These are phyloP conservation scores for Pseudocercospora eumusae DNA, from an alignment of 2,329 filamentous ascomycete genomes.

Conservation along the genomic window DNA sequence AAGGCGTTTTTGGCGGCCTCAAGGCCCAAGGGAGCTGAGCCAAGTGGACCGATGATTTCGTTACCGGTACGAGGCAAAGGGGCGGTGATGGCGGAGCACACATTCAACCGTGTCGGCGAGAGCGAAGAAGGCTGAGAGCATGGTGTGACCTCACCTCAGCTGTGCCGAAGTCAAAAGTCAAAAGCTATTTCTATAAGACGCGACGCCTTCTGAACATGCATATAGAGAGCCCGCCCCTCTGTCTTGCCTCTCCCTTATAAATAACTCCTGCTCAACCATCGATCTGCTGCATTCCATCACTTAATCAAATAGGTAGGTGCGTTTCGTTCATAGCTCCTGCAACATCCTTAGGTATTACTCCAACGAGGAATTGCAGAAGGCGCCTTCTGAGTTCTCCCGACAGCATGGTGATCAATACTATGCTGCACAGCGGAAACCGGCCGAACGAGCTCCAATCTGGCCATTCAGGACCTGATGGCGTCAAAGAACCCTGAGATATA, in stretches of 20 bases:
- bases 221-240: background rate
- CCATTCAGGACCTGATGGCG: background rate
- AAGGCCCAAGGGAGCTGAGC: background rate
- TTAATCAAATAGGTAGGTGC: background rate
- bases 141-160: slow-evolving; percentile 16
- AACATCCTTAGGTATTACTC: no score
- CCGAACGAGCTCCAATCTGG: background rate
- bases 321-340: background rate
- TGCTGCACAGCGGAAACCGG: background rate
- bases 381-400: background rate
- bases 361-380: background rate
- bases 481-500: background rate
- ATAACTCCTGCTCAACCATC: no score
- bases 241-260: background rate
- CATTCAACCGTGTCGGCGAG: slow-evolving; percentile 11
- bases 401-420: background rate
- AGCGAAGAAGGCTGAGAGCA: slow-evolving; percentile 19
- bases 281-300: background rate
- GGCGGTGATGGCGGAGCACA: background rate
- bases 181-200: slow-evolving; percentile 10
- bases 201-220: slow-evolving; percentile 11
- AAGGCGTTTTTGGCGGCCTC: slow-evolving; percentile 10
- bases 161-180: slow-evolving; percentile 14
- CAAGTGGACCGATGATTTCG: background rate
- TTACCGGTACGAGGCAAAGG: background rate